phyloP scores from a whole-genome alignment of 2,329 filamentous ascomycete genomes.

The Pseudogymnoascus sp. region DNA sequence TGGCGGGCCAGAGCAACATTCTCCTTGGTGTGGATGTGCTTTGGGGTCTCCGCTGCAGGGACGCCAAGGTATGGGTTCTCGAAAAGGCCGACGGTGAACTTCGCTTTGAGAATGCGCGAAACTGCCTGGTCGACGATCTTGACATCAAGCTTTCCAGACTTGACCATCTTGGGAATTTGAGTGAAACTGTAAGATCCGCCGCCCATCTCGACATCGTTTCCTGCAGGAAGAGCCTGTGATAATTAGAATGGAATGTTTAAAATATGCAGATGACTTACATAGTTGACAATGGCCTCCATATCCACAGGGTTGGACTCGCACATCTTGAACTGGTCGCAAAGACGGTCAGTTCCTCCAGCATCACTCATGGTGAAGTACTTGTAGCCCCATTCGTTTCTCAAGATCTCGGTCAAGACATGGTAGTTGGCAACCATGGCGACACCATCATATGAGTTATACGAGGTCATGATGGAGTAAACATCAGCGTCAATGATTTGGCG shows the following conservation, averaged over 20 bases:
- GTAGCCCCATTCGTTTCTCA: slow-evolving; percentile 66
- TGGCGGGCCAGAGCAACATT: slow-evolving; percentile 63
- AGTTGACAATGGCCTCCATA: slow-evolving; percentile 55
- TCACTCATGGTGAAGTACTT: slow-evolving; percentile 59
- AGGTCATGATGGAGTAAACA: slow-evolving; percentile 63
- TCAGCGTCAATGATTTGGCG: slow-evolving; percentile 62
- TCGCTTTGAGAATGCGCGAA: slow-evolving; percentile 54
- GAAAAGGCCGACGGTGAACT: slow-evolving; percentile 64
- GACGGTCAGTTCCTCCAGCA: slow-evolving; percentile 61
- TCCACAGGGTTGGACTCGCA: slow-evolving; percentile 55
- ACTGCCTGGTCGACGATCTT: slow-evolving; percentile 59
- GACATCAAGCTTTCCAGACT: slow-evolving; percentile 52
- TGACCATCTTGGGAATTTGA: slow-evolving; percentile 56
- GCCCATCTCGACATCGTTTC: slow-evolving; percentile 70
- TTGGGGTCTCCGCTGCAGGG: slow-evolving; percentile 44
- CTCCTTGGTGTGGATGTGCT: slow-evolving; percentile 57
- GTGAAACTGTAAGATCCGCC: slow-evolving; percentile 65
- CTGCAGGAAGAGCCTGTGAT: slow-evolving; percentile 51
- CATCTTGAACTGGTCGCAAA: slow-evolving; percentile 57
- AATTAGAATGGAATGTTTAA: not conserved
- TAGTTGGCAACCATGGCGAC: slow-evolving; percentile 59
- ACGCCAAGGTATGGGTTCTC: slow-evolving; percentile 60
- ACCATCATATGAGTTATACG: slow-evolving; percentile 69
- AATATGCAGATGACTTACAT: slow-evolving; percentile 31
- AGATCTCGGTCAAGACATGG: slow-evolving; percentile 58